Evolutionary conservation across 106 monocot species (phyloP), one percentile per base, ranked within the genome.

Genomic region (Dactylorhiza incarnata): DNA sequence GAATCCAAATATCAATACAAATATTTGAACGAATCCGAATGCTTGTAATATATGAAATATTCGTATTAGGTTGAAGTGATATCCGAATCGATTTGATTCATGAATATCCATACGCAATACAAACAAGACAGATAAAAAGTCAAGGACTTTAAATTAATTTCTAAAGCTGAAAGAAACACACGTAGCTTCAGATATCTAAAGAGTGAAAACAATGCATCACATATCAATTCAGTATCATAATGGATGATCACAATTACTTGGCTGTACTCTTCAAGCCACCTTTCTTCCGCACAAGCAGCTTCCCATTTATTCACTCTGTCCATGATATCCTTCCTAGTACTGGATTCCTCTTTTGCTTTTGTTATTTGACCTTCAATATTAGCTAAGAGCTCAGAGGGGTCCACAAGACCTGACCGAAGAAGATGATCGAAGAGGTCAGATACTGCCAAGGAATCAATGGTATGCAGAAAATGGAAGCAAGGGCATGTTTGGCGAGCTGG

Each of bases 261-360:
- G 67, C 83, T 89, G 61, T 94, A 94, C 29, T 85, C 87, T 76
- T 95, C 91, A 68, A 95, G 91, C 95, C 95, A 94, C 16, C 68
- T 85, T 87, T 94, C 94, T 75, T 91, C 91, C 17, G 89, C 94
- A 78, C 86, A 89, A 46, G 91, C 94, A 12, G 81, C 73, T 20
- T 85, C 56, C 91, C 94, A 94, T 78, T 87, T 94, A 59, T 70
- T 78, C 43, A 94, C 71, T 48, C 71, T 80, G 8, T 94, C 89
- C 72, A 83, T 80, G 20, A 94, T 91, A 46, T 94, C 94, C 84
- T 85, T 91, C 71, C 94, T 86, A 20, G 73, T 80, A 45, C 49
- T 2, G 12, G 75, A 50, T 53, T 87, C 86, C 78, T 94, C 89
- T 68, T 81, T 85, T 23, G 85, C 91, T 82, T 89, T 91, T 47